Base-by-base conservation (phyloP, 345 rosid species). In the Nasturtium officinale region DNA sequence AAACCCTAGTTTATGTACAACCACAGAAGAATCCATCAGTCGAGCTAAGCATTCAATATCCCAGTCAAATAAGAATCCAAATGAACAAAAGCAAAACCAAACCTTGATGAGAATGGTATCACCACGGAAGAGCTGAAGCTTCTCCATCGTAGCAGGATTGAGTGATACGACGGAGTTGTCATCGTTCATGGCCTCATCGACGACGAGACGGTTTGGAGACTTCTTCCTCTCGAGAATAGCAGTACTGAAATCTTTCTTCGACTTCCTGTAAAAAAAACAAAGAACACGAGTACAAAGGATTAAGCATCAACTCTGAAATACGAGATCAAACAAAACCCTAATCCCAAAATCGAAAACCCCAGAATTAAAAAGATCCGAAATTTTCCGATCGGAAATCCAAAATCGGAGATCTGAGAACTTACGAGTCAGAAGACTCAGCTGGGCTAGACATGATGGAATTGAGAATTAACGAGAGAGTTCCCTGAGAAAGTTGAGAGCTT, bases 61-160 rank as follows among this genome's bases (percentile, higher is more conserved):
- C 32, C 32, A 59, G n/a, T 56, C 65, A 64, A 18, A 63, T 40
- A 1, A 76, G 38, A 56, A 50, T 9, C 51, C 21, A 42, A 58
- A 0, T 5, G 2, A 40, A 18, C 12, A 16, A 23, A 16, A 10
- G 50, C 16, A 63, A 58, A 12, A 23, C 60, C 4, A 76, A 94
- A 94, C 98, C 98, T 94, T 94, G 76, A 95, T 86, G 53, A 91
- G 77, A 77, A 95, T 87, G 21, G 99, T 95, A 74, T 95, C 97
- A 12, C 99, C 99, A 12, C 99, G 90, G 81, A 95, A 95, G 47
- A 95, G 89, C 85, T 95, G 99, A 65, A 95, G 99, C 90, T 91
- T 95, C 82, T 95, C 99, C 99, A 91, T 95, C 59, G 99, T 91
- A 0, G 88, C 96, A 11, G 99, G 98, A 61, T 91, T 91, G 37